Percentiles rank a stretch among this genome's conserved stretches.
Conservation (phyloP, 1,284 basidiomycete species). For the Mycosarcoma maydis region DNA sequence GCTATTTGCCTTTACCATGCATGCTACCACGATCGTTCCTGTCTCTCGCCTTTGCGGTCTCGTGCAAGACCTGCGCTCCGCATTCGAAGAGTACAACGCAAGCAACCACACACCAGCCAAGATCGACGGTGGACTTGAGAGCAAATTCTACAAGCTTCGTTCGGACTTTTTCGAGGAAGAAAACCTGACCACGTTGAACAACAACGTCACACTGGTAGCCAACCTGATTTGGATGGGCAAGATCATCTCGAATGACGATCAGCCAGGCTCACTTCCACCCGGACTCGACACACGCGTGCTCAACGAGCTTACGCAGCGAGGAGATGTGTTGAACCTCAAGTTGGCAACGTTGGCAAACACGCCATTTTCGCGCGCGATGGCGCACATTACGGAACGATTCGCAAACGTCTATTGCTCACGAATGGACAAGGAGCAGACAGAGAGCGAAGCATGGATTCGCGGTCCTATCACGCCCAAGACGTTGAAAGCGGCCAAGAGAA, state of each 20-base stretch:
- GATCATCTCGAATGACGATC: conserved; percentile 6
- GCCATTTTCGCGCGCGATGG: conserved; percentile 29
- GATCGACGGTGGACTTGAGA: conserved; percentile 17
- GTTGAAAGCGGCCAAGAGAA: conserved; percentile 24
- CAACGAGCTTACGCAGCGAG: conserved; percentile 20
- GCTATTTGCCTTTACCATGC: conserved; percentile 34
- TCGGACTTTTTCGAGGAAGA: conserved; percentile 38
- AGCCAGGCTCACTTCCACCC: conserved; percentile 9
- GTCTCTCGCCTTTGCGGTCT: conserved; percentile 45
- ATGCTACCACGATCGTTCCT: conserved; percentile 36
- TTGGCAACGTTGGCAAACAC: conserved; percentile 29
- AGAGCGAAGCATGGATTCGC: conserved; percentile 21
- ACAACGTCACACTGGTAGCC: conserved; percentile 36
- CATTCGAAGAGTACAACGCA: conserved; percentile 33
- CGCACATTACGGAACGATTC: conserved; percentile 30
- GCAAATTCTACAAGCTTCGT: conserved; percentile 3
- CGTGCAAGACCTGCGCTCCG: conserved; percentile 28
- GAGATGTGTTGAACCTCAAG: conserved; percentile 33
- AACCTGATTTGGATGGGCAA: conserved; percentile 46
- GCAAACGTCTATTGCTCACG: conserved; percentile 22
- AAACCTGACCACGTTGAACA: conserved; percentile 29
- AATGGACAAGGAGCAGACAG: background rate
- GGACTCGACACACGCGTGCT: conserved; percentile 20
- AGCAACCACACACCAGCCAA: background rate
- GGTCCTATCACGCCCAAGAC: conserved; percentile 36